Conservation (phyloP, 768 basidiomycete species). For the Crucibulum laeve region DNA sequence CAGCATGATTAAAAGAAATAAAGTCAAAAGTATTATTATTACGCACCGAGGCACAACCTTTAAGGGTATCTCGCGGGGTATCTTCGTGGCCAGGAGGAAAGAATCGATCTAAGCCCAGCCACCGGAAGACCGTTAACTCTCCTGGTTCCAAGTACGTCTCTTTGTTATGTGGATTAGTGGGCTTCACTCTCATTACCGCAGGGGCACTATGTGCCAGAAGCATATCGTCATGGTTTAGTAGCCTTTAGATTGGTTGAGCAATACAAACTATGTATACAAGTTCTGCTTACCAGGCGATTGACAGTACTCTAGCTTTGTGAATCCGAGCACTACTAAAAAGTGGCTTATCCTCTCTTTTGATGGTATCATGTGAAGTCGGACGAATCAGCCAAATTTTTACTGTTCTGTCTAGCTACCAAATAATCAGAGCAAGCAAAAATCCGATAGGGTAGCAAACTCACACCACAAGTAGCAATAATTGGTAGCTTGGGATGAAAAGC, state of each 20-base stretch:
- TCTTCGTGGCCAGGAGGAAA: constrained; percentile 43
- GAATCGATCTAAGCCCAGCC: constrained; percentile 64
- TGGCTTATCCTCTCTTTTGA: constrained; percentile 69
- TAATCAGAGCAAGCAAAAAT: not conserved
- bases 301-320: constrained; percentile 62
- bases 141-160: constrained; percentile 37
- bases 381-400: constrained; percentile 75
- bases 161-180: constrained; percentile 17
- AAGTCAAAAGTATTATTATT: not conserved
- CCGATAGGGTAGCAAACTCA: constrained; percentile 25
- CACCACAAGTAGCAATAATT: constrained; percentile 75
- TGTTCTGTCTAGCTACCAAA: constrained; percentile 57
- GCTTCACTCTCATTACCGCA: constrained; percentile 34
- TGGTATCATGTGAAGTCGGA: constrained; percentile 23
- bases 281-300: constrained; percentile 52
- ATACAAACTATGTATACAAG: not conserved
- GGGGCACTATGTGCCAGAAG: constrained; percentile 52
- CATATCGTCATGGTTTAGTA: constrained; percentile 38
- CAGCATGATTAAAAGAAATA: not conserved
- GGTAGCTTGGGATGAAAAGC: constrained; percentile 65
- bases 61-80: constrained; percentile 30
- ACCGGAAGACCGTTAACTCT: constrained; percentile 58
- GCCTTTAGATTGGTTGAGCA: too few relatives aligned
- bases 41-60: constrained; percentile 57
- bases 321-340: constrained; percentile 65